phyloP scores from a whole-genome alignment of 2,329 filamentous ascomycete genomes.

The Neonectria hederae region DNA sequence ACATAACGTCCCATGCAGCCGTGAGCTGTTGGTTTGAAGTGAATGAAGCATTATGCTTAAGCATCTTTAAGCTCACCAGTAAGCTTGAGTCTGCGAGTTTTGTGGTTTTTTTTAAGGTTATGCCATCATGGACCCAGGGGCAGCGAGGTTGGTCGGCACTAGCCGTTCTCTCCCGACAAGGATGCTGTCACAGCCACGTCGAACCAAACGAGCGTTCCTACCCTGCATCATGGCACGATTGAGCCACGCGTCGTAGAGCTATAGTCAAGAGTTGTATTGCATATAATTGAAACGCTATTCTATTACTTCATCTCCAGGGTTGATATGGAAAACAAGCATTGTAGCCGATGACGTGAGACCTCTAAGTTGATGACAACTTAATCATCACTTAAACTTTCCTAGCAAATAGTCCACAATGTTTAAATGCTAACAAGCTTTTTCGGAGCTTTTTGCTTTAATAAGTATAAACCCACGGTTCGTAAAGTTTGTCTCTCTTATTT shows the following conservation, averaged over 20 bases:
- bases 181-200: not conserved
- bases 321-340: too few species aligned
- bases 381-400: not conserved
- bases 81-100: conserved; percentile 8
- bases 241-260: not conserved
- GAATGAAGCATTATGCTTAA: conserved; percentile 14
- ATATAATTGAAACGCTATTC: not conserved
- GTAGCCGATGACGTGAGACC: too few species aligned
- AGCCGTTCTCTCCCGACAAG: conserved; percentile 6
- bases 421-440: not conserved
- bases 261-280: not conserved
- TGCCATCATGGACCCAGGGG: not conserved
- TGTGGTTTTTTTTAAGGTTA: conserved; percentile 9
- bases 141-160: conserved; percentile 3
- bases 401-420: not conserved
- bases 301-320: not conserved
- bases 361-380: not conserved
- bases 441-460: not conserved
- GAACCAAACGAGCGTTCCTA: not conserved
- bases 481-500: not conserved
- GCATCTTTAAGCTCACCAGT: conserved; percentile 11
- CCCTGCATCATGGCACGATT: not conserved
- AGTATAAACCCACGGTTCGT: not conserved
- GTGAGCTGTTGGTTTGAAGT: not conserved
- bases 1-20: not conserved